Evolutionary conservation across 345 rosid genomes (phyloP).

Genomic region (Microthlaspi erraticum): DNA sequence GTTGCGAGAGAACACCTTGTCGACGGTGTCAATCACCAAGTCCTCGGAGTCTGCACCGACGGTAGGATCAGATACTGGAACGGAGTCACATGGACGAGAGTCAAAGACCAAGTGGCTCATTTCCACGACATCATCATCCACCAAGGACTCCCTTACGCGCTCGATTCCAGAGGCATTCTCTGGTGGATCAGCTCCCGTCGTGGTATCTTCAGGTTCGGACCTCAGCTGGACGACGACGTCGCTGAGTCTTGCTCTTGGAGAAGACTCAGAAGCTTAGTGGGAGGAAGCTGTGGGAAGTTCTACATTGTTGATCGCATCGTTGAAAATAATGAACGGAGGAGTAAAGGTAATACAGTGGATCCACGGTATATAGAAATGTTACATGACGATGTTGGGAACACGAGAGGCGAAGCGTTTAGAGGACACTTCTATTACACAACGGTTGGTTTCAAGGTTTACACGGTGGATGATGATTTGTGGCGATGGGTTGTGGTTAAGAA

Average conservation of each 20-base stretch:
- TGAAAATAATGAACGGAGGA: background rate
- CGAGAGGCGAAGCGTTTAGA: accelerated
- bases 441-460: slow-evolving; percentile 41
- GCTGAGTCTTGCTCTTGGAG: background rate
- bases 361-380: background rate
- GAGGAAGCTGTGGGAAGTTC: slow-evolving; percentile 14
- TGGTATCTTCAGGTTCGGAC: background rate
- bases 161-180: background rate
- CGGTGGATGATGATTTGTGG: slow-evolving; percentile 38
- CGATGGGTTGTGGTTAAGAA: slow-evolving; percentile 40
- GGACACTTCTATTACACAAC: background rate
- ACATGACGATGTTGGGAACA: background rate
- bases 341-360: background rate
- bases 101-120: background rate
- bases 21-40: background rate
- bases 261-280: background rate
- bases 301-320: background rate
- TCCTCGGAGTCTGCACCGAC: background rate
- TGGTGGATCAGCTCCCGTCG: slow-evolving; percentile 14
- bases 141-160: slow-evolving; percentile 1
- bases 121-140: slow-evolving; percentile 5
- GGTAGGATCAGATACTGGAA: background rate
- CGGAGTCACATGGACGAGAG: background rate
- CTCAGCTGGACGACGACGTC: background rate
- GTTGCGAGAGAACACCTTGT: background rate